Evolutionary conservation across 768 basidiomycete genomes (phyloP).

Genomic region (Boletales sp.): DNA sequence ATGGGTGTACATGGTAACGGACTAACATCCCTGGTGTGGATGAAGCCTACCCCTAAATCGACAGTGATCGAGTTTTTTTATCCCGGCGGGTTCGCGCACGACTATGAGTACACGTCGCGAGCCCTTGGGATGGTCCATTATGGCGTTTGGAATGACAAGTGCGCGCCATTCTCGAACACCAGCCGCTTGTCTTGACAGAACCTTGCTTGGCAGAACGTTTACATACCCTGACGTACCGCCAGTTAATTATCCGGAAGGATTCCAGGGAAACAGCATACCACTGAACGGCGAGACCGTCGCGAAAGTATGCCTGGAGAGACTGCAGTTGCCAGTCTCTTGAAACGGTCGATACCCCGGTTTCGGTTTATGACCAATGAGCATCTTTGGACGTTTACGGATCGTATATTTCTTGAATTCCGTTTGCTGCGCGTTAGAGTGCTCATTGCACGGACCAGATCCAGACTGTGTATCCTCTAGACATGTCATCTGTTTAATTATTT

Average conservation of each 20-base stretch:
- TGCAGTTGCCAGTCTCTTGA: constrained; percentile 22
- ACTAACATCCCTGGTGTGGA: constrained; percentile 85
- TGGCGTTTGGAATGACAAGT: constrained; percentile 81
- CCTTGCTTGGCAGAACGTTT: constrained; percentile 49
- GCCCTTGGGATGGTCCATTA: constrained; percentile 82
- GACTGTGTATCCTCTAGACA: too few relatives aligned
- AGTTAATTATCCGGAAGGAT: constrained; percentile 79
- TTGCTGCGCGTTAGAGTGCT: too few relatives aligned
- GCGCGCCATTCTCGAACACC: constrained; percentile 14
- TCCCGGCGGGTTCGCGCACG: constrained; percentile 78
- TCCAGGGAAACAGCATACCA: constrained; percentile 84
- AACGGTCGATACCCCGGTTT: neutral
- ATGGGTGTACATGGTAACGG: constrained; percentile 95
- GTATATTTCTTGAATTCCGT: too few relatives aligned
- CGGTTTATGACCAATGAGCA: too few relatives aligned
- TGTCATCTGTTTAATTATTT: too few relatives aligned
- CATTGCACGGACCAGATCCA: too few relatives aligned
- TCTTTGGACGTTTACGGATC: too few relatives aligned
- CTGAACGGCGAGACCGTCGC: constrained; percentile 72
- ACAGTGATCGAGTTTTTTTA: constrained; percentile 94
- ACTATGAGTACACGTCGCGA: constrained; percentile 78
- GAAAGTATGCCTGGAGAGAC: constrained; percentile 50
- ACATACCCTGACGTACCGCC: constrained; percentile 68
- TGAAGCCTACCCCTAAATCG: constrained; percentile 77
- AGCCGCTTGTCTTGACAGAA: neutral